These are phyloP conservation scores for Tanozyma kutaoensis DNA, from an alignment of 805 yeast species.

Conservation along the genomic window DNA sequence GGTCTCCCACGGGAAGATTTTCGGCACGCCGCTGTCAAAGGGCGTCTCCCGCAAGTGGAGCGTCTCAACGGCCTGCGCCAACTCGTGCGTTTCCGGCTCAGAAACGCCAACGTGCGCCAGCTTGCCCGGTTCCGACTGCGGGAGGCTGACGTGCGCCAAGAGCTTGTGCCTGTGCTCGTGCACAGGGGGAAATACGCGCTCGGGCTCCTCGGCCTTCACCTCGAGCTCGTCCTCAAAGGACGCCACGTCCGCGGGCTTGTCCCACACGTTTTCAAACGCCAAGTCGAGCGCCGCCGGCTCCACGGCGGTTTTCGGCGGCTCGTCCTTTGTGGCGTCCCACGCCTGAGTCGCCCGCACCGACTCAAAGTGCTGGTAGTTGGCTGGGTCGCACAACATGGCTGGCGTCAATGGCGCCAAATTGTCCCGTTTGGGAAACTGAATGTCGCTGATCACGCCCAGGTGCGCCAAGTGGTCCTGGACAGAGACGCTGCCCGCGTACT, in stretches of 20 bases:
- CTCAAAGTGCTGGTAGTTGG: constrained; percentile 13
- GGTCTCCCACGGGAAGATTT: constrained; percentile 28
- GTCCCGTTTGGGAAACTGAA: too few relatives aligned
- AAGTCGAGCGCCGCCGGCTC: constrained; percentile 3
- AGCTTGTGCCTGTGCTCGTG: too few relatives aligned
- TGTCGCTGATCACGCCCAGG: too few relatives aligned
- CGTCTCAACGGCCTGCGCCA: constrained; percentile 2
- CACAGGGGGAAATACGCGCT: constrained; percentile 1
- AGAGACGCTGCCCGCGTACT: constrained; percentile 13
- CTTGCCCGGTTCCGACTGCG: too few relatives aligned
- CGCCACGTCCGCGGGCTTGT: too few relatives aligned
- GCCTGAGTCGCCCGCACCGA: not conserved
- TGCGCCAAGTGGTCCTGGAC: constrained; percentile 8
- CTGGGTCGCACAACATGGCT: constrained; percentile 16
- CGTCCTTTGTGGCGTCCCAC: constrained; percentile 32
- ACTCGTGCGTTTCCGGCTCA: too few relatives aligned
- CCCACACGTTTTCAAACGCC: constrained; percentile 15
- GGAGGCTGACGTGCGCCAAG: too few relatives aligned
- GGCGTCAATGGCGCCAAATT: constrained; percentile 3
- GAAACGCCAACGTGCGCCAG: too few relatives aligned
- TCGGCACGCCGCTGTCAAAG: constrained; percentile 3
- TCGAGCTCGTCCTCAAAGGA: not conserved
- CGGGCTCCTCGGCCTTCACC: constrained; percentile 3
- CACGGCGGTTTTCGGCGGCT: constrained; percentile 20
- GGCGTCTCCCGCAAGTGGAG: not conserved